phyloP scores from a whole-genome alignment of 2,329 filamentous ascomycete genomes.

The Hypoxylon sp. region DNA sequence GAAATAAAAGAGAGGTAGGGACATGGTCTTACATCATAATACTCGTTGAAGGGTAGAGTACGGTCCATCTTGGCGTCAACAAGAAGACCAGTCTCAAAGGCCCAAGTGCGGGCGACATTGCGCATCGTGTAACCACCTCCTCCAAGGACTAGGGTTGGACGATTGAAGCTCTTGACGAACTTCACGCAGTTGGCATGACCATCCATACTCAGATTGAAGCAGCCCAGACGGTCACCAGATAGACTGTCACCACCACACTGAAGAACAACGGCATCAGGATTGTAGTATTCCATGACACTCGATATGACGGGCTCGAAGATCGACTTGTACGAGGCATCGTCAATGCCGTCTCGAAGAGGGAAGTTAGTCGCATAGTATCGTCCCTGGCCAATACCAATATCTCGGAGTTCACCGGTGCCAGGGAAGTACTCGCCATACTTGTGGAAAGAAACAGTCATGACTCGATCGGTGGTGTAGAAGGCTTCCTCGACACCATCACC shows the following conservation, averaged over 20 bases:
- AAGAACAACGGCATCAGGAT: conserved; percentile 91
- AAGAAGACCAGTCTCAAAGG: conserved; percentile 92
- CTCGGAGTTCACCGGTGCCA: conserved; percentile 88
- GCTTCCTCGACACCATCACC: conserved; percentile 94
- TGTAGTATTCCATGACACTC: conserved; percentile 88
- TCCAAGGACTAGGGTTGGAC: conserved; percentile 92
- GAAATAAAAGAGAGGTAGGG: conserved; percentile 56
- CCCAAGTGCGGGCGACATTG: conserved; percentile 97
- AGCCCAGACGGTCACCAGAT: conserved; percentile 92
- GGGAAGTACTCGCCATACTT: conserved; percentile 98
- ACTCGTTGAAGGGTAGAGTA: conserved; percentile 95
- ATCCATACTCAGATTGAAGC: conserved; percentile 97
- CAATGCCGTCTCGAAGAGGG: conserved; percentile 91
- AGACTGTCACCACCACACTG: conserved; percentile 97
- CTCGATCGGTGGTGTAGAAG: conserved; percentile 92
- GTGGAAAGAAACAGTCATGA: conserved; percentile 95
- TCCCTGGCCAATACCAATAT: conserved; percentile 88
- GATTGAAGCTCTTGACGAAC: conserved; percentile 87
- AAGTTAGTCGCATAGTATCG: conserved; percentile 95
- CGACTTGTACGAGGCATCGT: conserved; percentile 88
- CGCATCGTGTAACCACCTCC: conserved; percentile 97
- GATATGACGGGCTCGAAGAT: conserved; percentile 94
- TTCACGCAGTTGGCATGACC: conserved; percentile 95
- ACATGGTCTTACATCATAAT: conserved; percentile 78
- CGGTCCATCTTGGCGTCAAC: conserved; percentile 86